Conservation (phyloP, 2,329 filamentous ascomycete species). For the Fusarium protoensiforme region DNA sequence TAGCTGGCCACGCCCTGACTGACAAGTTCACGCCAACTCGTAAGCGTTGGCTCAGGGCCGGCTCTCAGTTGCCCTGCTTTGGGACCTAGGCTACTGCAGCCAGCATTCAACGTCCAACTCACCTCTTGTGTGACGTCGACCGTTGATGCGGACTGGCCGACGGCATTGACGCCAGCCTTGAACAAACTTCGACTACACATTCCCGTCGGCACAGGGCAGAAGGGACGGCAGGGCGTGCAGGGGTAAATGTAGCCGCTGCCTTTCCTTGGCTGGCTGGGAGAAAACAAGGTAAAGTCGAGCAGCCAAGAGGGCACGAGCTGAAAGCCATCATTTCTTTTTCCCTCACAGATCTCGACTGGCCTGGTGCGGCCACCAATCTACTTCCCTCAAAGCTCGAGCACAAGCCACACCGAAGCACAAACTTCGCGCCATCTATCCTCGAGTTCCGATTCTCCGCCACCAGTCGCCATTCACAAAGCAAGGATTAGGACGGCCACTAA, state of each 20-base stretch:
- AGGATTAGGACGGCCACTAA: constrained; percentile 28
- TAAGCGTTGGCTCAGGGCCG: background rate
- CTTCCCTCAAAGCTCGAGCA: constrained; percentile 10
- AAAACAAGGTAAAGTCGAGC: constrained; percentile 3
- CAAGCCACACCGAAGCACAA: constrained; percentile 25
- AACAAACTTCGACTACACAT: constrained; percentile 26
- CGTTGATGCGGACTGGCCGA: constrained; percentile 19
- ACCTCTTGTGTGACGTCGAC: background rate
- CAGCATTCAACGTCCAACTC: background rate
- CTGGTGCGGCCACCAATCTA: constrained; percentile 10
- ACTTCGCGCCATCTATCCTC: constrained; percentile 10
- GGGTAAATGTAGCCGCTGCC: background rate
- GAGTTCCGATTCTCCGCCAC: constrained; percentile 4
- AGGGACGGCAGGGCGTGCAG: constrained; percentile 11
- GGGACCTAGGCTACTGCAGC: background rate
- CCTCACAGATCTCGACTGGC: constrained; percentile 12
- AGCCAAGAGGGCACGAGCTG: constrained; percentile 10
- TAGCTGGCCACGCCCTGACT: background rate
- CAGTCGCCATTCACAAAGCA: constrained; percentile 6
- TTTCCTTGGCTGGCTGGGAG: background rate
- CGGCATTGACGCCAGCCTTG: background rate
- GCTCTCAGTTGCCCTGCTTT: background rate
- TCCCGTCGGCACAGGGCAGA: constrained; percentile 16
- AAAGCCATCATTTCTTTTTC: constrained; percentile 29
- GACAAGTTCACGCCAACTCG: background rate